Conservation (phyloP, 2,329 filamentous ascomycete genomes). For the Penicillium sp. region DNA sequence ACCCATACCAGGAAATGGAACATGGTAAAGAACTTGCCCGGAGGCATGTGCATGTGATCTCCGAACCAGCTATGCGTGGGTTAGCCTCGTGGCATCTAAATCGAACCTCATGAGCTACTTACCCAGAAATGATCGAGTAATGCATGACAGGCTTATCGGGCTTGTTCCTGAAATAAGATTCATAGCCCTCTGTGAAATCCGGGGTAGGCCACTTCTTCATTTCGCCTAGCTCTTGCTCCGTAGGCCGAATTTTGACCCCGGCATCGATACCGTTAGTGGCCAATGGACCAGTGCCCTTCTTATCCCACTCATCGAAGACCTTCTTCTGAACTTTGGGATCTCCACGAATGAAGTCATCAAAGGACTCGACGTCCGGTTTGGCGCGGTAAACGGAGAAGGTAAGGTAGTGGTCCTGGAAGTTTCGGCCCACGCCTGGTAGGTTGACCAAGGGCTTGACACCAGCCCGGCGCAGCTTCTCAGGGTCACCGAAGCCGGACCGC, state of each 20-base stretch:
- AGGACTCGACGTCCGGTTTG: slow-evolving; percentile 72
- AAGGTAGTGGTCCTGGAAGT: slow-evolving; percentile 75
- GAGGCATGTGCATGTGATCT: slow-evolving; percentile 60
- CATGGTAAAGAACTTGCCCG: slow-evolving; percentile 80
- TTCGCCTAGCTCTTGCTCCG: slow-evolving; percentile 62
- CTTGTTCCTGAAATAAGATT: slow-evolving; percentile 80
- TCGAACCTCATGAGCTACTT: slow-evolving; percentile 9
- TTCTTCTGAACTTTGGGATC: slow-evolving; percentile 69
- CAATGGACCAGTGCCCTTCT: slow-evolving; percentile 73
- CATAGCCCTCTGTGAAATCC: slow-evolving; percentile 68
- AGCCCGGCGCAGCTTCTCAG: slow-evolving; percentile 65
- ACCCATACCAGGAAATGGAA: slow-evolving; percentile 64
- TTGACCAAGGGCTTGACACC: slow-evolving; percentile 69
- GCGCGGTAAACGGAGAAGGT: slow-evolving; percentile 69
- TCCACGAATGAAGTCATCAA: slow-evolving; percentile 76
- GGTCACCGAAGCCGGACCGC: slow-evolving; percentile 70
- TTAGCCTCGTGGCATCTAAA: slow-evolving; percentile 6
- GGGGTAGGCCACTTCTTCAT: slow-evolving; percentile 72
- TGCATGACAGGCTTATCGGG: slow-evolving; percentile 86
- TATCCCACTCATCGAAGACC: slow-evolving; percentile 73
- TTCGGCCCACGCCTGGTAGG: slow-evolving; percentile 69
- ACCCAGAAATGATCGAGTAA: slow-evolving; percentile 70
- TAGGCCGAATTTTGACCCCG: slow-evolving; percentile 74
- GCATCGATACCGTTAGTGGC: slow-evolving; percentile 78
- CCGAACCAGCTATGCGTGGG: slow-evolving; percentile 36